phyloP scores from a whole-genome alignment of 768 basidiomycete species.

The Podaxis carcinomalis region DNA sequence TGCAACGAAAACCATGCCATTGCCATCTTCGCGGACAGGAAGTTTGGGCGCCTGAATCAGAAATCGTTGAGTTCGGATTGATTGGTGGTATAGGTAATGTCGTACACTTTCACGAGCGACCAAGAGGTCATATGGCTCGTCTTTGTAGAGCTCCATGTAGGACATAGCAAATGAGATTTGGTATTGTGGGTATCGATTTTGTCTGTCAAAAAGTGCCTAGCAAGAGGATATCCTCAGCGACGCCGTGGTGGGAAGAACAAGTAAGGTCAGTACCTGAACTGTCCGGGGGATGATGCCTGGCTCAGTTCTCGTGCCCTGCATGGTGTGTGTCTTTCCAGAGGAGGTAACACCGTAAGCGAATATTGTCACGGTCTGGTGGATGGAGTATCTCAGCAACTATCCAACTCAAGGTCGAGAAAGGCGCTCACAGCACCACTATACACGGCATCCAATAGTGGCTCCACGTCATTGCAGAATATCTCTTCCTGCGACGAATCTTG shows the following conservation, averaged over 20 bases:
- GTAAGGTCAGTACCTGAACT: constrained; percentile 49
- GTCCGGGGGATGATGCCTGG: constrained; percentile 87
- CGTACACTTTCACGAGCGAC: constrained; percentile 65
- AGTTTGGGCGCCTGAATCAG: constrained; percentile 41
- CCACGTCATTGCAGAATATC: constrained; percentile 73
- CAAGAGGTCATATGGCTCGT: constrained; percentile 86
- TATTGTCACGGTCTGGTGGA: constrained; percentile 69
- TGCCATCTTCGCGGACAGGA: constrained; percentile 50
- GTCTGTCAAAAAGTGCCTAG: constrained; percentile 57
- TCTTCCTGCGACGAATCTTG: constrained; percentile 66
- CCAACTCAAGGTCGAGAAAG: not conserved
- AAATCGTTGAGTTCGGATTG: constrained; percentile 3
- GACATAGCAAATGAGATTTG: constrained; percentile 52
- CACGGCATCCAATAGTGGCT: constrained; percentile 74
- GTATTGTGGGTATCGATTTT: constrained; percentile 31
- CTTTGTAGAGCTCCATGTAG: constrained; percentile 91
- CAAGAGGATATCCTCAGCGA: not conserved
- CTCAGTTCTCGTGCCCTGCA: constrained; percentile 72
- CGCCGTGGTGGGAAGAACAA: not conserved
- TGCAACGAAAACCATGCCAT: constrained; percentile 51
- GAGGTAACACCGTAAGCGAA: constrained; percentile 92
- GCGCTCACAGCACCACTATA: constrained; percentile 67
- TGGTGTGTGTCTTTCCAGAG: constrained; percentile 89
- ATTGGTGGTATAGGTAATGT: constrained; percentile 9
- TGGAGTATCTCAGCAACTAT: constrained; percentile 1